These are phyloP conservation scores for Russula sp. DNA, from an alignment of 768 basidiomycete species.

Conservation along the genomic window DNA sequence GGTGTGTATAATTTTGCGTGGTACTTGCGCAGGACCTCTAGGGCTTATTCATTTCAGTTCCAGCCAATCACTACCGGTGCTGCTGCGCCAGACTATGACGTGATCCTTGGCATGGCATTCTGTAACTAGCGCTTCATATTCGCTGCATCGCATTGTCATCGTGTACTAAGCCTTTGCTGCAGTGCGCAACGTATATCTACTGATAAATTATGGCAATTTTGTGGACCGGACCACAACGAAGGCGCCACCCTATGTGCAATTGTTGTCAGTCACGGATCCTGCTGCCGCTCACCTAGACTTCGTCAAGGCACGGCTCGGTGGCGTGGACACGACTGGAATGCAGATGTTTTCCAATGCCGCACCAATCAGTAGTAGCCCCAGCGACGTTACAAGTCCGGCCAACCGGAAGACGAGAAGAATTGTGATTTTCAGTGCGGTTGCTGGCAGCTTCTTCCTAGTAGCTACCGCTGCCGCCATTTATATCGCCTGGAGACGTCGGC, in stretches of 20 bases:
- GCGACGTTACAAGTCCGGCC: background rate
- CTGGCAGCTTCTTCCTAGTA: background rate
- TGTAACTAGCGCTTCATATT: slow-evolving; percentile 33
- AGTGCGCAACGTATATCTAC: slow-evolving; percentile 62
- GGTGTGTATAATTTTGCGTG: slow-evolving; percentile 31
- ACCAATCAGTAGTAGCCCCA: background rate
- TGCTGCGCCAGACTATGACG: slow-evolving; percentile 45
- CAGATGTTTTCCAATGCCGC: background rate
- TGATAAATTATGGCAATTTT: slow-evolving; percentile 61
- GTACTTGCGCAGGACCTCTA: background rate
- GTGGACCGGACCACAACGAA: slow-evolving; percentile 34
- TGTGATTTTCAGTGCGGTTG: background rate
- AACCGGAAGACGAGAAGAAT: background rate
- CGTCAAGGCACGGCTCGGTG: slow-evolving; percentile 26
- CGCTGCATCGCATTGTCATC: background rate
- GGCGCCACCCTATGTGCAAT: slow-evolving; percentile 51
- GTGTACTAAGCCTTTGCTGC: background rate
- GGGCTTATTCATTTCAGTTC: slow-evolving; percentile 38
- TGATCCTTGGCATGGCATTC: slow-evolving; percentile 70
- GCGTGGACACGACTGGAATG: slow-evolving; percentile 12
- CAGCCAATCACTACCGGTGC: slow-evolving; percentile 53
- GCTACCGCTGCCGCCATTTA: background rate
- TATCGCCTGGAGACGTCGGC: background rate
- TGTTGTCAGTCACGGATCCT: slow-evolving; percentile 50
- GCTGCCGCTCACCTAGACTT: slow-evolving; percentile 33